Conservation (phyloP, 2,329 filamentous ascomycete genomes). For the Pseudogymnoascus sp. region DNA sequence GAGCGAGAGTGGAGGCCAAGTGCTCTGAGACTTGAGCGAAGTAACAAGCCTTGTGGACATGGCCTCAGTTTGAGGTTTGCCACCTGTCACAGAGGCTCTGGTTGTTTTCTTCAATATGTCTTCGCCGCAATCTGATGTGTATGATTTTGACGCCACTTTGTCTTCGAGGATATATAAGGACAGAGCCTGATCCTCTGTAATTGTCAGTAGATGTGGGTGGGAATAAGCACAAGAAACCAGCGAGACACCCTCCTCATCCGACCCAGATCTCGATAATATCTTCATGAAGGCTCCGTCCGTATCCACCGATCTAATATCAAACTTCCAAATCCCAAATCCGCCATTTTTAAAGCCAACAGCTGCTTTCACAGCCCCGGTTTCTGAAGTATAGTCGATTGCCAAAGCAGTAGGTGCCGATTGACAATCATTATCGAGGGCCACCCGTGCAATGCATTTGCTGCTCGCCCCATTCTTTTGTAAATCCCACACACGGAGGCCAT, state of each 20-base stretch:
- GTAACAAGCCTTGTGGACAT: conserved; percentile 49
- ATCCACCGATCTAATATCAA: conserved; percentile 37
- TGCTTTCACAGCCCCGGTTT: conserved; percentile 45
- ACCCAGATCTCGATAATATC: conserved; percentile 20
- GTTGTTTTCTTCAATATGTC: neutral
- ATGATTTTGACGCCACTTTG: neutral
- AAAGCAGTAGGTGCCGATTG: conserved; percentile 14
- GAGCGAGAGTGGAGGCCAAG: conserved; percentile 69
- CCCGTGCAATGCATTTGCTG: conserved; percentile 34
- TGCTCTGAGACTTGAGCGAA: conserved; percentile 72
- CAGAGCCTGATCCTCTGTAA: conserved; percentile 64
- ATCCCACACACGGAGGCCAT: conserved; percentile 73
- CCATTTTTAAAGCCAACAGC: conserved; percentile 65
- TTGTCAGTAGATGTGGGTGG: conserved; percentile 69
- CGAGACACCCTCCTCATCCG: conserved; percentile 26
- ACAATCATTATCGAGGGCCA: neutral
- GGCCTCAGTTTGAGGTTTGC: neutral
- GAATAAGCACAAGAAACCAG: conserved; percentile 64
- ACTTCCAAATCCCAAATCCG: conserved; percentile 59
- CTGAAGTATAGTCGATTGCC: conserved; percentile 17
- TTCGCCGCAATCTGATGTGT: neutral
- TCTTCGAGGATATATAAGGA: conserved; percentile 54
- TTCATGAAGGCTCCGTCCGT: neutral
- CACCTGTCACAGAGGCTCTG: conserved; percentile 6
- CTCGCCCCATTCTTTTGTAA: conserved; percentile 55